Evolutionary conservation across 2,329 filamentous ascomycete species (phyloP).

Genomic region (Pseudogymnoascus sp.): DNA sequence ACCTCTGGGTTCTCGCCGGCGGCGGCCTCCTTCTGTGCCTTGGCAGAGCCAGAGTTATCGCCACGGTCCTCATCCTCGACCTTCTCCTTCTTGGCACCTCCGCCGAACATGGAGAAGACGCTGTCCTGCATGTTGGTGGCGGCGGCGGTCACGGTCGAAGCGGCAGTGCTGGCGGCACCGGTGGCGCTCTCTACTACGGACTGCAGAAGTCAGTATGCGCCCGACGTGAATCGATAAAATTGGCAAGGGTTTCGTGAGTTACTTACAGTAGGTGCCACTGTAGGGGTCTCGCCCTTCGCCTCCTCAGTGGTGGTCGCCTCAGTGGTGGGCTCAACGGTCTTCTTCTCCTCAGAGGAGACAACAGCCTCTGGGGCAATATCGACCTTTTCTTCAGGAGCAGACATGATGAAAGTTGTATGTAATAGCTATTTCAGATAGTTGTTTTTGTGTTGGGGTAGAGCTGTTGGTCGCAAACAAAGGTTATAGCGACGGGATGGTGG

Average conservation of each 20-base stretch:
- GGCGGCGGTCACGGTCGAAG: slow-evolving; percentile 31
- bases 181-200: slow-evolving; percentile 20
- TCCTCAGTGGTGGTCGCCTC: slow-evolving; percentile 31
- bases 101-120: slow-evolving; percentile 98
- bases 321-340: slow-evolving; percentile 25
- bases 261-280: neutral
- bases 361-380: slow-evolving; percentile 25
- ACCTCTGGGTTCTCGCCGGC: slow-evolving; percentile 32
- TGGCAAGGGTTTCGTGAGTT: neutral
- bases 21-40: slow-evolving; percentile 58
- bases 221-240: neutral
- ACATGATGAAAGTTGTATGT: slow-evolving; percentile 18
- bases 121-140: slow-evolving; percentile 48
- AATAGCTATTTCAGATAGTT: slow-evolving; percentile 7
- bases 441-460: slow-evolving; percentile 9
- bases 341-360: slow-evolving; percentile 41
- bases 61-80: slow-evolving; percentile 77
- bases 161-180: slow-evolving; percentile 30
- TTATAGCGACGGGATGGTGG: slow-evolving; percentile 9
- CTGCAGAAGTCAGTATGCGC: neutral
- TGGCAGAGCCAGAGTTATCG: slow-evolving; percentile 82
- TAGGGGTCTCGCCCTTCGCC: slow-evolving; percentile 18
- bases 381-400: slow-evolving; percentile 11
- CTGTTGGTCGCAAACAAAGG: slow-evolving; percentile 8
- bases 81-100: slow-evolving; percentile 94